These are phyloP conservation scores for Malbranchea cinnamomea DNA, from an alignment of 2,329 filamentous ascomycete species.

Conservation along the genomic window DNA sequence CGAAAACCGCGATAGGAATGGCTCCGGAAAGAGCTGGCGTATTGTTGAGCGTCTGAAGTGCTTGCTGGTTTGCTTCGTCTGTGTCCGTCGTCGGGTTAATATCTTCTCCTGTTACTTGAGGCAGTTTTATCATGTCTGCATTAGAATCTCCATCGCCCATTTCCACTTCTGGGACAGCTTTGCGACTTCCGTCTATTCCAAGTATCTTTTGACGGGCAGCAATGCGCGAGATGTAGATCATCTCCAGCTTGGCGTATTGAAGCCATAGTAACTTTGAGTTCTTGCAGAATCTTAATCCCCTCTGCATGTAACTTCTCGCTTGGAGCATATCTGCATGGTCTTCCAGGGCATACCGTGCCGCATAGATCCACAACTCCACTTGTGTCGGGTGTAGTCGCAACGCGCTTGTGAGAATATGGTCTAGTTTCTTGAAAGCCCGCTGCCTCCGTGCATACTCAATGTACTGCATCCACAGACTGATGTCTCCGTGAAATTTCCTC, in stretches of 20 bases:
- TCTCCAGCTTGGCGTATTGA: conserved; percentile 80
- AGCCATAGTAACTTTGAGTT: conserved; percentile 62
- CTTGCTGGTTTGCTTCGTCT: conserved; percentile 36
- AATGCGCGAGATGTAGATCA: conserved; percentile 79
- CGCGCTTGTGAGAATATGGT: conserved; percentile 48
- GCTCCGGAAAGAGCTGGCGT: conserved; percentile 84
- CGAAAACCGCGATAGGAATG: conserved; percentile 84
- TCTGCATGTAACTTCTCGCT: conserved; percentile 72
- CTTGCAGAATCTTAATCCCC: conserved; percentile 80
- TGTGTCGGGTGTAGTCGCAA: conserved; percentile 77
- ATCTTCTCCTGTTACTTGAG: conserved; percentile 46
- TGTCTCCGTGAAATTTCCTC: conserved; percentile 65
- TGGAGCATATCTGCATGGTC: conserved; percentile 73
- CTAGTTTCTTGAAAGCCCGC: conserved; percentile 46
- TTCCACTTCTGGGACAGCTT: conserved; percentile 26
- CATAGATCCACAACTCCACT: conserved; percentile 67
- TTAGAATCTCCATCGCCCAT: conserved; percentile 29
- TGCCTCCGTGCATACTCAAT: conserved; percentile 62
- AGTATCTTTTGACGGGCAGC: conserved; percentile 55
- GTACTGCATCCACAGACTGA: conserved; percentile 79
- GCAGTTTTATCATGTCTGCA: conserved; percentile 43
- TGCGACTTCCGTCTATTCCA: conserved; percentile 38
- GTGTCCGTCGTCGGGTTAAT: conserved; percentile 41
- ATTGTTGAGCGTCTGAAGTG: conserved; percentile 48
- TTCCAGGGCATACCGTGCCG: conserved; percentile 66